Base-by-base conservation (phyloP, 2,329 filamentous ascomycete genomes). In the Penicillium sumatraense region DNA sequence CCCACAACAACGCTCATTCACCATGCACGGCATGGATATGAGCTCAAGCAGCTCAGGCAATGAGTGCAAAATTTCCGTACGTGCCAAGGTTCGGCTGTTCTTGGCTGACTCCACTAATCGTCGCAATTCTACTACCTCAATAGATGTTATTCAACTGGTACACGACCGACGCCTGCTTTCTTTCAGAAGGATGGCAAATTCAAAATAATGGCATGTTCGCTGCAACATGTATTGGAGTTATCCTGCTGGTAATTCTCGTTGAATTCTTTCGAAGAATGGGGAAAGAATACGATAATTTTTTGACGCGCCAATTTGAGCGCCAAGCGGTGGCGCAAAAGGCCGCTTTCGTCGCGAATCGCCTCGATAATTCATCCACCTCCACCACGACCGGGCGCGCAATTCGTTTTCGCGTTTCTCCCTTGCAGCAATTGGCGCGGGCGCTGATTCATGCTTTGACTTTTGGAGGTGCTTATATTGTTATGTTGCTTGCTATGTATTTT, bases 81-180 rank as follows among this genome's bases (percentile, higher is more conserved):
- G 54, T 56, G 61, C 61, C 59, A 63, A 63, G 60, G 44, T 8
- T 36, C 24, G 6, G 31, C 13, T 42, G 29, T 40, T n/a, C 41
- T 24, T 49, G 53, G 53, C 45, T 20, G 35, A 41, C 50, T 58
- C 42, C 26, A 56, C 33, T 23, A 21, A 16, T 26, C 18, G 11
- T 10, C 20, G 38, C n/a, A 46, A 29, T 21, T 18, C n/a, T n/a
- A n/a, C n/a, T n/a, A n/a, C n/a, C n/a, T n/a, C n/a, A n/a, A 20
- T 46, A 70, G 67, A 70, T 70, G 67, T 50, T 70, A 24, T 70
- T 67, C 60, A 70, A 70, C 44, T 69, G 67, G 60, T 58, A 67
- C 47, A 68, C 67, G 18, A 61, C 67, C 40, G 63, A 68, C 40
- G 58, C 67, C 18, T 70, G 67, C 57, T 62, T 62, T 27, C 49